Percentiles rank a stretch among this genome's conserved stretches.
Conservation (phyloP, 331 rosid genomes). For the Ulmus americana region DNA sequence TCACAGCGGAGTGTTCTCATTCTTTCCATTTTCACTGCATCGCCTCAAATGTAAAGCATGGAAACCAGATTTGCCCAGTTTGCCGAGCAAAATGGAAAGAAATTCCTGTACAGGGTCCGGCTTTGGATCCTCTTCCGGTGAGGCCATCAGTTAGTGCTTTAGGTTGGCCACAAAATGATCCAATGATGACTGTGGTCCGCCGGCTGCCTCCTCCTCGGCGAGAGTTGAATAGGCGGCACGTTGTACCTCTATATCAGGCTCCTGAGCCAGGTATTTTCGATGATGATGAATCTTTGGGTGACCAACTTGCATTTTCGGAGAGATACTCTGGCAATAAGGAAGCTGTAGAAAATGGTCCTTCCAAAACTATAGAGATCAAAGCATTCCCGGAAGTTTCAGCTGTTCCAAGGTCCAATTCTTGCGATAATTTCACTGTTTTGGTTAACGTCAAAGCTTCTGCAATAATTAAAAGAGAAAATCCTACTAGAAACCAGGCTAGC, state of each 20-base stretch:
- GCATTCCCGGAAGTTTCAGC: constrained; percentile 68
- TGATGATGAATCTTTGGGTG: constrained; percentile 79
- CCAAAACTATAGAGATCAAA: constrained; percentile 57
- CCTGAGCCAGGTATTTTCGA: constrained; percentile 75
- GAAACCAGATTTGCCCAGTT: constrained; percentile 90
- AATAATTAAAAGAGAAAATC: constrained; percentile 29
- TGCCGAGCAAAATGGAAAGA: constrained; percentile 97
- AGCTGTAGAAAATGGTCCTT: constrained; percentile 30
- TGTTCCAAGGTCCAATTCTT: constrained; percentile 43
- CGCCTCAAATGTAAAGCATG: constrained; percentile 79
- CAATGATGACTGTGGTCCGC: constrained; percentile 77
- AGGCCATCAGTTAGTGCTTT: constrained; percentile 54
- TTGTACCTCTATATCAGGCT: constrained; percentile 69
- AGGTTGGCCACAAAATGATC: constrained; percentile 75
- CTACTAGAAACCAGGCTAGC: constrained; percentile 39
- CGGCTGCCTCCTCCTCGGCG: constrained; percentile 66
- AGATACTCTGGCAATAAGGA: constrained; percentile 31
- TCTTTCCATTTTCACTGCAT: constrained; percentile 96
- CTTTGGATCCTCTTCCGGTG: constrained; percentile 40
- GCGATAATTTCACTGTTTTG: constrained; percentile 56
- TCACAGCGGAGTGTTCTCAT: constrained; percentile 93
- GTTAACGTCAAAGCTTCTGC: constrained; percentile 83
- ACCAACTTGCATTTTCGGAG: constrained; percentile 38
- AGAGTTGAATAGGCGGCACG: constrained; percentile 57
- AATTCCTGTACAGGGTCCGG: constrained; percentile 67